These are phyloP conservation scores for Aechmea fasciata DNA, from an alignment of 176 grass and related monocot species.

Conservation along the genomic window DNA sequence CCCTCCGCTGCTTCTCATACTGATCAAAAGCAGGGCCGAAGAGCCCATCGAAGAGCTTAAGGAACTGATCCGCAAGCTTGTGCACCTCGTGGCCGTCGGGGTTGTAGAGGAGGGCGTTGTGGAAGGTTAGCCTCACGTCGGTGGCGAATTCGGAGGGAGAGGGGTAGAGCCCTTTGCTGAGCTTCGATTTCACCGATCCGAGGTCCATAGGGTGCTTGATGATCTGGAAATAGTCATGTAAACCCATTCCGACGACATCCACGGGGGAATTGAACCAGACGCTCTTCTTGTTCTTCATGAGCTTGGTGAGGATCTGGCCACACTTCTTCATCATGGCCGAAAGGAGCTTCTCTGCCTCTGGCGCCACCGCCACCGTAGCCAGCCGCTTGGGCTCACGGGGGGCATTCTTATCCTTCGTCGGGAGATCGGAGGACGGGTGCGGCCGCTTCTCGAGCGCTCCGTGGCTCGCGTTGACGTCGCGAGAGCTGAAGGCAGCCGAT, in stretches of 20 bases:
- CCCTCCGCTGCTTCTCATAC: conserved; percentile 46
- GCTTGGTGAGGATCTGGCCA: conserved; percentile 51
- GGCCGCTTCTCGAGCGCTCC: neutral
- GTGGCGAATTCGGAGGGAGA: conserved; percentile 48
- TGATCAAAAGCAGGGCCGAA: conserved; percentile 23
- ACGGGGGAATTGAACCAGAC: conserved; percentile 89
- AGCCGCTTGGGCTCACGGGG: neutral
- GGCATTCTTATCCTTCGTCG: neutral
- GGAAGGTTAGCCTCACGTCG: conserved; percentile 71
- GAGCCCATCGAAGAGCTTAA: conserved; percentile 47
- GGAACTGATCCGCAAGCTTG: conserved; percentile 57
- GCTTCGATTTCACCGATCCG: conserved; percentile 46
- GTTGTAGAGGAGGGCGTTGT: conserved; percentile 85
- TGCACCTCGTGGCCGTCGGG: conserved; percentile 55
- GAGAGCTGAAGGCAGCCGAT: neutral
- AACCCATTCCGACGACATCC: conserved; percentile 47
- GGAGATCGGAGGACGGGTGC: neutral
- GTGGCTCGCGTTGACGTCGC: neutral
- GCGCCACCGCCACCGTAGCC: neutral
- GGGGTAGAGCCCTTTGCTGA: conserved; percentile 41
- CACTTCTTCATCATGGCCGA: conserved; percentile 56
- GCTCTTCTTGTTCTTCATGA: conserved; percentile 81
- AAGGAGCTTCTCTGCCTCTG: conserved; percentile 25
- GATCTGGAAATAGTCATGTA: conserved; percentile 74
- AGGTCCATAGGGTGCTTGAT: conserved; percentile 88